Conservation (phyloP, 306 rosid species). For the Macrotyloma uniflorum region DNA sequence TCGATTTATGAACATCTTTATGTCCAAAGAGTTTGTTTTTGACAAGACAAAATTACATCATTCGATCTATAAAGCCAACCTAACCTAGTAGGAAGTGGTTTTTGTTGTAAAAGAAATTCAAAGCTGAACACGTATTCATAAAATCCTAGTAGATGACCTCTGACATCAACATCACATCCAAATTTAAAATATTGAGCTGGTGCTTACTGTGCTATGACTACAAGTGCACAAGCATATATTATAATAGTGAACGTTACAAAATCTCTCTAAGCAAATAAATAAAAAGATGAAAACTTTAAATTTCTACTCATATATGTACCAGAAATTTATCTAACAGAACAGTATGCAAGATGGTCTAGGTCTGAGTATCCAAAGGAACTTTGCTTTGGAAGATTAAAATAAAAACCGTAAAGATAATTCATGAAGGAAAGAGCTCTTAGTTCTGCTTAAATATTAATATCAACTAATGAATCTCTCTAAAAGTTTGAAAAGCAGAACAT, state of each 20-base stretch:
- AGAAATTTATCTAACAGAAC: neutral
- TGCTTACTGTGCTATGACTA: neutral
- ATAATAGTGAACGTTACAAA: neutral
- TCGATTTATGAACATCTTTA: neutral
- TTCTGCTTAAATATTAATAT: too few relatives aligned
- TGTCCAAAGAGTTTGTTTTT: neutral
- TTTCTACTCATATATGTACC: neutral
- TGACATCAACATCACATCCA: neutral
- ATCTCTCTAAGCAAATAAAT: neutral
- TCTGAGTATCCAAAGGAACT: neutral
- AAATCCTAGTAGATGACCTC: neutral
- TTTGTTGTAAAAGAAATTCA: conserved; percentile 13
- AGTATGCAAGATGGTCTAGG: neutral
- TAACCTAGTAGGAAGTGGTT: neutral
- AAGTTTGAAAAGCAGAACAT: neutral
- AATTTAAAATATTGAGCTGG: neutral
- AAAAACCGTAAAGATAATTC: too few relatives aligned
- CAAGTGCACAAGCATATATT: neutral
- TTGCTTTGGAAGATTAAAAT: too few relatives aligned
- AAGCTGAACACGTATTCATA: neutral
- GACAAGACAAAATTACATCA: neutral
- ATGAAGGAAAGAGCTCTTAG: neutral
- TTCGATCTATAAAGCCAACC: neutral
- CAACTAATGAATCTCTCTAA: too few relatives aligned
- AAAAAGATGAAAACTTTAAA: conserved; percentile 3